Base-by-base conservation (phyloP, 345 rosid species). In the Physaria fendleri region DNA sequence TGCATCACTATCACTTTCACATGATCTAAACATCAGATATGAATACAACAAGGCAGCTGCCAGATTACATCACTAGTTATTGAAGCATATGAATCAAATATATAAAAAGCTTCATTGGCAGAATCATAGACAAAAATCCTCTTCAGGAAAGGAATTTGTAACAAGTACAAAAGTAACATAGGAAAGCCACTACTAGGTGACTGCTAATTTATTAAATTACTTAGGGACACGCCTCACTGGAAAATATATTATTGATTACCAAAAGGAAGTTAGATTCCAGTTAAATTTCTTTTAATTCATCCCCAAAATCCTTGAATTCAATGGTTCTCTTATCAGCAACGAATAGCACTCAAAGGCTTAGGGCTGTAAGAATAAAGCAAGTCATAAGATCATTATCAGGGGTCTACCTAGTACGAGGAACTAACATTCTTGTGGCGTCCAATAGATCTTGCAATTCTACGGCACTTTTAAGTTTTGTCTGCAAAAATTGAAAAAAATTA, bases 381-480 rank as follows among this genome's bases (percentile, higher is more conserved):
- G 56, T 20, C 7, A 54, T 28, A 46, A 42, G 51, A 42, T 29
- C 62, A 61, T 24, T 25, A 51, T 42, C 20, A 56, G 20, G 28
- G 56, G 29, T 41, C 67, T 80, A 93, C 99, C 99, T 85, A 70
- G 88, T 48, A 70, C 97, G 95, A 64, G 99, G 99, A 30, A 94
- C 79, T 69, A 94, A 84, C 71, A 77, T 85, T 67, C 99, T 79
- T 49, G 99, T 94, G 61, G 99, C 99, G 81, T 94, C 99, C 72
- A 94, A 69, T 64, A 94, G 73, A 80, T 94, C 99, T 94, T 94
- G 99, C 81, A 94, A 68, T 72, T 94, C 85, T 54, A 94, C 68
- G 4, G 97, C 99, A 74, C 81, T 94, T 82, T 94, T 94, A 59
- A 90, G 97, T 77, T 94, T 94, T 54, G 97, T 93, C 99, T 93